These are phyloP conservation scores for Neoboletus brunneissimus DNA, from an alignment of 768 basidiomycete species.

Conservation along the genomic window DNA sequence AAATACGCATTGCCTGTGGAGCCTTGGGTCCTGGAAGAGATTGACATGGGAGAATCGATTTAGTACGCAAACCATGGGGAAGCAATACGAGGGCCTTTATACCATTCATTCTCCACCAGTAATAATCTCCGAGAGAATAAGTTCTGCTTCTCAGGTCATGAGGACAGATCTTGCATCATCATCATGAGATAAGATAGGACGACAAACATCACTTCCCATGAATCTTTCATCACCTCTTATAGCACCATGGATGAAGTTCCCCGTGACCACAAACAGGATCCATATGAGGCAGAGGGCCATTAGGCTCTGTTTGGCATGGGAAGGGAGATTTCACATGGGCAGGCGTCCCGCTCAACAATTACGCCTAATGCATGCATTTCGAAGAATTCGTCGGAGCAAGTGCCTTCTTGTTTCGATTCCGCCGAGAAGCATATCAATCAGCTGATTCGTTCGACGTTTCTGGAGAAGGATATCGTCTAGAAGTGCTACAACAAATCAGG, in stretches of 20 bases:
- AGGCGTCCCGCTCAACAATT: not conserved
- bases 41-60: conserved; percentile 11
- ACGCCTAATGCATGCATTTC: not conserved
- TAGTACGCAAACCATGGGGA: not conserved
- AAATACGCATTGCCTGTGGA: conserved; percentile 23
- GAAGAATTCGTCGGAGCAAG: not conserved
- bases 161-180: not conserved
- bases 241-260: not conserved
- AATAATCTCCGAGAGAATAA: not conserved
- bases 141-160: not conserved
- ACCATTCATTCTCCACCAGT: not conserved
- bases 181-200: not conserved
- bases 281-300: not conserved
- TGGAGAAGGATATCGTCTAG: not conserved
- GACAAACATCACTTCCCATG: not conserved
- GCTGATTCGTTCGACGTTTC: not conserved
- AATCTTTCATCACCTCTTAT: not conserved
- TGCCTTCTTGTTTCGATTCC: not conserved
- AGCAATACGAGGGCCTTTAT: not conserved
- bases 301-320: not conserved
- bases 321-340: not conserved
- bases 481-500: not conserved
- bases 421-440: not conserved
- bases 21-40: conserved; percentile 22
- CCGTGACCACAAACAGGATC: not conserved